Base-by-base conservation (phyloP, 805 yeast genomes). In the Hanseniaspora meyeri region DNA sequence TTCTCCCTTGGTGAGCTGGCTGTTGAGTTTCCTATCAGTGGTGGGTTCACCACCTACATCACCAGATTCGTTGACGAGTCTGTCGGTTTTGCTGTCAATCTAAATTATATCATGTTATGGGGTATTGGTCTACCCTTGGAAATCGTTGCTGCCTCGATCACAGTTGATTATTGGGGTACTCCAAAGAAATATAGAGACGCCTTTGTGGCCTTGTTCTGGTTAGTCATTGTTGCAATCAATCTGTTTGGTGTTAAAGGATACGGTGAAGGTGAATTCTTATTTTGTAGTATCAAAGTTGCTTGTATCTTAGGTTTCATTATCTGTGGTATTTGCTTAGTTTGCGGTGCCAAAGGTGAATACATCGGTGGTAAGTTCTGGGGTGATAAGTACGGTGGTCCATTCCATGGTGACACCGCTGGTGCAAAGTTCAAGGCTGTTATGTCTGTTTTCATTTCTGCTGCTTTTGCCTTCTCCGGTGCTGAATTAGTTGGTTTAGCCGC, bases 1-100 rank as follows among this genome's bases (percentile, higher is more conserved):
- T 83, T 81, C 68, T 77, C 85, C 2, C 66, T 80, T 31, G 82
- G 83, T 59, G 86, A 81, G 62, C 60, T 81, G 57, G 78, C 82
- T 27, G 78, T 80, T 38, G 72, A 80, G 3, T 80, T 77, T 65
- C 86, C 86, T 10, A 75, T 80, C 16, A 73, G 82, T 11, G 86
- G 86, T 66, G 81, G 84, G 6, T 81, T 81, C 62, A 74, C 79
- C 42, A 76, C 82, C 16, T 81, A 77, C 64, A 76, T 81, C 6
- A 70, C 80, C n/a, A 70, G 78, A 60, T 80, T 81, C 62, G 68
- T 82, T 55, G 83, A 81, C 62, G 75, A 76, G 16, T 77, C 83
- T 8, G 76, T 78, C 72, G 86, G 84, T 31, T 81, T 79, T 63
- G 83, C 85, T 5, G 71, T 74, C 65, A 83, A 82, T 57, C 76